phyloP scores from a whole-genome alignment of 139 green algal species.

The Chlorella sp. region DNA sequence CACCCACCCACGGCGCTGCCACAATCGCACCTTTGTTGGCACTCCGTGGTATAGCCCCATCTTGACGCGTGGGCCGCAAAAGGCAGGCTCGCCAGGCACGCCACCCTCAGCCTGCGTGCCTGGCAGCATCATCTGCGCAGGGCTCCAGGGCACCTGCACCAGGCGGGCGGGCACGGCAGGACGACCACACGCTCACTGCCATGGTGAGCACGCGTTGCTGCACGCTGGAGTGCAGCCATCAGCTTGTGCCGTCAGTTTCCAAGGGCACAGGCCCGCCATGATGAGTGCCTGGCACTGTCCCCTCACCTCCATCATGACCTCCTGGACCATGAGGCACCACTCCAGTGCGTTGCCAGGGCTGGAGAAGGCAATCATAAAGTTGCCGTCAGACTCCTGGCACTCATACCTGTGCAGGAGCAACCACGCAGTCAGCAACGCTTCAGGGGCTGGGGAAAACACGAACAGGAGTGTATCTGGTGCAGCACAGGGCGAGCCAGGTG shows the following conservation, averaged over 20 bases:
- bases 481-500: too few relatives aligned
- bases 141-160: not conserved
- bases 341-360: slow-evolving; percentile 37
- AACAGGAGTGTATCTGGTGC: too few relatives aligned
- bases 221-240: not conserved
- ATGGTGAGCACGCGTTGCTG: not conserved
- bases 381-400: slow-evolving; percentile 41
- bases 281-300: not conserved
- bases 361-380: slow-evolving; percentile 56
- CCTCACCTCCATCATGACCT: slow-evolving; percentile 41
- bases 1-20: too few relatives aligned
- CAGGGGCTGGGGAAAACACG: too few relatives aligned
- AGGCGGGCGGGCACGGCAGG: not conserved
- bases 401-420: too few relatives aligned
- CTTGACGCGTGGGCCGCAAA: slow-evolving; percentile 33
- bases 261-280: not conserved
- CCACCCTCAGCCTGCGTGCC: not conserved
- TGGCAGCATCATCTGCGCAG: not conserved
- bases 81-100: not conserved
- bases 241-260: not conserved
- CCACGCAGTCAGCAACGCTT: too few relatives aligned
- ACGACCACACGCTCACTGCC: not conserved
- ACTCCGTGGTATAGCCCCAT: slow-evolving; percentile 54
- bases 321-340: slow-evolving; percentile 53
- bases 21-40: slow-evolving; percentile 29